Evolutionary conservation across 371 early-diverging fungal genomes (phyloP).

Genomic region (Sporodiniella umbellata): DNA sequence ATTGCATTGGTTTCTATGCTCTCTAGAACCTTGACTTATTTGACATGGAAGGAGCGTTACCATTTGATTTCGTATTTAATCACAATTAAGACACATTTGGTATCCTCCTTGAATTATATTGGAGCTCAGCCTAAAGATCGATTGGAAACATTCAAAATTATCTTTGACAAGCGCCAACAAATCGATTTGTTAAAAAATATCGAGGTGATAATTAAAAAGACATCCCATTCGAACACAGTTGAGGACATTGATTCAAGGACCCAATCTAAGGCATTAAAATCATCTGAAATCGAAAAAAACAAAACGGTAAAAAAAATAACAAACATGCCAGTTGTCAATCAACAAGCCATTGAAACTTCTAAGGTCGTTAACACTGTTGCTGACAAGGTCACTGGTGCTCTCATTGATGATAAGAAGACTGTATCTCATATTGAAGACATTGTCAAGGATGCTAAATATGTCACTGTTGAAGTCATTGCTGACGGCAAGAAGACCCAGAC

Average conservation of each 20-base stretch:
- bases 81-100: slow-evolving; percentile 15
- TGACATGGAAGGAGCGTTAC: slow-evolving; percentile 24
- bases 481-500: neutral
- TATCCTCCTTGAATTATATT: slow-evolving; percentile 16
- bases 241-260: too few species aligned
- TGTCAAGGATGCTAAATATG: neutral
- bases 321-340: too few species aligned
- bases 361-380: slow-evolving; percentile 10
- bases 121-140: neutral
- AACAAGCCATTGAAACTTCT: too few species aligned
- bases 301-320: too few species aligned
- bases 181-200: slow-evolving; percentile 7
- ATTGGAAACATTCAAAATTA: slow-evolving; percentile 11
- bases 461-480: neutral
- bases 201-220: too few species aligned
- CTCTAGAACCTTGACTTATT: slow-evolving; percentile 5
- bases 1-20: slow-evolving; percentile 8
- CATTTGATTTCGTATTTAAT: slow-evolving; percentile 22
- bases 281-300: too few species aligned
- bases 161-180: slow-evolving; percentile 20
- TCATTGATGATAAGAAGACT: neutral
- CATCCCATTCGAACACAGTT: too few species aligned
- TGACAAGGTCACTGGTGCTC: slow-evolving; percentile 1
- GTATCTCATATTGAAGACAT: neutral
- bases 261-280: too few species aligned